Evolutionary conservation across 2,329 filamentous ascomycete species (phyloP).

Genomic region (Gyromitra esculenta): DNA sequence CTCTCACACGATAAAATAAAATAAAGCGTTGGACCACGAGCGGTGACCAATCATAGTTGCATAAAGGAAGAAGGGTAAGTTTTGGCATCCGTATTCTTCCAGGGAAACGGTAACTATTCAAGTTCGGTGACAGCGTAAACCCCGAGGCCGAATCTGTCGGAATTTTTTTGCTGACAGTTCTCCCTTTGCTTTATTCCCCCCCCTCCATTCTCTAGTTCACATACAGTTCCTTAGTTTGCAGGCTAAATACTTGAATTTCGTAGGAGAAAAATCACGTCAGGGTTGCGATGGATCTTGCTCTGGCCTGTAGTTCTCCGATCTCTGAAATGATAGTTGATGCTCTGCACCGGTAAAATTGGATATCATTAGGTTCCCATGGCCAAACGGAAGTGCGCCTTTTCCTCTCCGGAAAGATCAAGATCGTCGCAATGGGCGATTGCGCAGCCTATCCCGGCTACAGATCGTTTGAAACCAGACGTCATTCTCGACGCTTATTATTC

Average conservation of each 20-base stretch:
- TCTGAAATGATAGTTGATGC: conserved; percentile 7
- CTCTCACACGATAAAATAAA: neutral
- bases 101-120: neutral
- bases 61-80: neutral
- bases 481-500: conserved; percentile 17
- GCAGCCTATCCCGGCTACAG: no score
- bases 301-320: neutral
- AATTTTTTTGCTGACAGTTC: neutral
- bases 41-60: neutral
- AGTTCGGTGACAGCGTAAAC: neutral
- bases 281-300: neutral
- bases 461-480: neutral
- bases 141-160: neutral
- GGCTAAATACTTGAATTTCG: neutral
- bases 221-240: no score
- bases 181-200: neutral
- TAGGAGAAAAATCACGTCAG: neutral
- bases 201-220: no score
- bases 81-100: neutral
- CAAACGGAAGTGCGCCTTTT: no score
- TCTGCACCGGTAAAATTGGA: conserved; percentile 2
- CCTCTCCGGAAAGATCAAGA: neutral
- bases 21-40: neutral
- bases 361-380: neutral
- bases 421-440: neutral